phyloP scores from a whole-genome alignment of 768 basidiomycete genomes.

The Chlorophyllum brunneum region DNA sequence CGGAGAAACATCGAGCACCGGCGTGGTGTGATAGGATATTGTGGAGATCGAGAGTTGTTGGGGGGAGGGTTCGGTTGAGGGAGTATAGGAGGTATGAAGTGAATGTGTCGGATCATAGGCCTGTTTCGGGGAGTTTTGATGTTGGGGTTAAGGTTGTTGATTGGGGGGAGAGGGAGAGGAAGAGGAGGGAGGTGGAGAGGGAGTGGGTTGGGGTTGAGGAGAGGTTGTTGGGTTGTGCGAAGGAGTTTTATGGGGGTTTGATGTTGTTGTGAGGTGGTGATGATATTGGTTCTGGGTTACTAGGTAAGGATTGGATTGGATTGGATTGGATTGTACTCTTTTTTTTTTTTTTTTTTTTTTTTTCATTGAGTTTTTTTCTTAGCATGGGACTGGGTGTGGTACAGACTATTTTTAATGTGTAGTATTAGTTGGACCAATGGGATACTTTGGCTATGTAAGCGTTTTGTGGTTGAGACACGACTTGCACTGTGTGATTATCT shows the following conservation, averaged over 20 bases:
- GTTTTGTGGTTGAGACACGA: too few relatives aligned
- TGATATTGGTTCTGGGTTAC: not conserved
- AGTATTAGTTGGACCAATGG: not conserved
- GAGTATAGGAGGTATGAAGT: slow-evolving; percentile 82
- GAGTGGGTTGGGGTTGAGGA: slow-evolving; percentile 51
- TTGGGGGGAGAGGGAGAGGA: slow-evolving; percentile 49
- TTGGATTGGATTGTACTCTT: not conserved
- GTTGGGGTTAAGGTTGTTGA: slow-evolving; percentile 73
- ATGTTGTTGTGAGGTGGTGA: slow-evolving; percentile 23
- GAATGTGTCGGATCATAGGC: slow-evolving; percentile 88
- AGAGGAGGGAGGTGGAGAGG: slow-evolving; percentile 52
- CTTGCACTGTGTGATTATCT: too few relatives aligned
- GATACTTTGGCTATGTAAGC: too few relatives aligned
- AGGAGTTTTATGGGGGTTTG: slow-evolving; percentile 37
- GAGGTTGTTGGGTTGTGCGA: slow-evolving; percentile 33
- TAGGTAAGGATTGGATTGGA: not conserved
- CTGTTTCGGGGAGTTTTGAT: slow-evolving; percentile 76
- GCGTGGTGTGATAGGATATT: slow-evolving; percentile 98
- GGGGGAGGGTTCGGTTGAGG: slow-evolving; percentile 55
- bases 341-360: not conserved
- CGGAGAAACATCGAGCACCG: slow-evolving; percentile 83
- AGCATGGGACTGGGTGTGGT: not conserved
- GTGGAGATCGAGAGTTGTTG: slow-evolving; percentile 58
- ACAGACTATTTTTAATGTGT: not conserved
- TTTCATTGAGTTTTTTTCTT: not conserved